Evolutionary conservation across 208 protist genomes (phyloP).

Genomic region (Acanthamoeba castellanii): DNA sequence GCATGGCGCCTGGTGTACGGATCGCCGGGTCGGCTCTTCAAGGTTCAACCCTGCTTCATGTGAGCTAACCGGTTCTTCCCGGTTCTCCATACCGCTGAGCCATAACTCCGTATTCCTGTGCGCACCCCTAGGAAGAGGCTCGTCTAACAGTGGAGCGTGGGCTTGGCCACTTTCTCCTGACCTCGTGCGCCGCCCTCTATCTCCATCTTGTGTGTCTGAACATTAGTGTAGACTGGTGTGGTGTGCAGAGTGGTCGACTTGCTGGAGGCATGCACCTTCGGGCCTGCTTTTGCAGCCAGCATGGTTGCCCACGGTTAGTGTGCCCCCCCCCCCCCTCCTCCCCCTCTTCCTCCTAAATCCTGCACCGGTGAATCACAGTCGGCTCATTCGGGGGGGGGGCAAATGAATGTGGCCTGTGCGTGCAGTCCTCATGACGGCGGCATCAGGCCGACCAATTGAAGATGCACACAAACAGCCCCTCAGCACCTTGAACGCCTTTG

Average conservation of each 20-base stretch:
- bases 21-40: background rate
- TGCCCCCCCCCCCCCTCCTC: too few relatives aligned
- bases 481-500: background rate
- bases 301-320: background rate
- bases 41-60: background rate
- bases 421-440: background rate
- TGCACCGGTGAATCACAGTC: background rate
- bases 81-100: background rate
- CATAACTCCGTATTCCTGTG: background rate
- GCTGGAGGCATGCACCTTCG: background rate
- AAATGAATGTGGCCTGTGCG: background rate
- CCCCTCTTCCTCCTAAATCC: background rate
- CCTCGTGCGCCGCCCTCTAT: background rate
- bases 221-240: background rate
- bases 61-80: too few relatives aligned
- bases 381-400: too few relatives aligned
- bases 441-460: background rate
- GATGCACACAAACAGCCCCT: too few relatives aligned
- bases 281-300: background rate
- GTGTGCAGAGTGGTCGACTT: background rate
- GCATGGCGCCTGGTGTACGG: background rate
- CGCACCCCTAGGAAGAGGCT: background rate
- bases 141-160: background rate
- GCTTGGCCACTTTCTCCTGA: background rate
- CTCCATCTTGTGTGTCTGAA: background rate